Percentiles rank a stretch among this genome's conserved stretches.
Evolutionary conservation across 2,329 filamentous ascomycete species (phyloP).

Genomic region (Xylaria sp.): DNA sequence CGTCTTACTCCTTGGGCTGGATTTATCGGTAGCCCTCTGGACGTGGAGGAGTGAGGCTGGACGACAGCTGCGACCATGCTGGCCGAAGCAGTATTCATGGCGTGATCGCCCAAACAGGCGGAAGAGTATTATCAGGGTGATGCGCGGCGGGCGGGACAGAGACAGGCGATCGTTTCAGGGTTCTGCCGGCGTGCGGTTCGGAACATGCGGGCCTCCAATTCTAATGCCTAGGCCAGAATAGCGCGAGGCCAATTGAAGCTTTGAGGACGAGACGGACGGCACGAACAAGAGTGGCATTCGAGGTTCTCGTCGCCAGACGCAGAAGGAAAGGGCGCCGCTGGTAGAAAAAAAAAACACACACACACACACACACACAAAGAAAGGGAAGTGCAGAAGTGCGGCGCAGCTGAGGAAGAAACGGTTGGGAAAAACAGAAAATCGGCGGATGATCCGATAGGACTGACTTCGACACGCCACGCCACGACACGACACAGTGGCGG

Average conservation of each 20-base stretch:
- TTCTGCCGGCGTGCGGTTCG: constrained; percentile 33
- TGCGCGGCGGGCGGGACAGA: constrained; percentile 35
- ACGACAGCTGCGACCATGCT: constrained; percentile 49
- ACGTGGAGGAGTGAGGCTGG: constrained; percentile 46
- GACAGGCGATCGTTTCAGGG: constrained; percentile 40
- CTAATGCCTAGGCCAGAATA: constrained; percentile 28
- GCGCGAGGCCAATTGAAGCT: constrained; percentile 37
- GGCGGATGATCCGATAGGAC: constrained; percentile 18
- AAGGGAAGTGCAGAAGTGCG: constrained; percentile 6
- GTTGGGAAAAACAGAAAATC: constrained; percentile 8
- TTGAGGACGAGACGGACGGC: constrained; percentile 33
- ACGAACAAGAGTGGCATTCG: constrained; percentile 27
- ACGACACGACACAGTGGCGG: constrained; percentile 30
- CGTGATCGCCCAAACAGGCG: constrained; percentile 14
- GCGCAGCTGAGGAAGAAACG: constrained; percentile 25
- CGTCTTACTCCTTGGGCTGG: constrained; percentile 47
- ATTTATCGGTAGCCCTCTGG: constrained; percentile 47
- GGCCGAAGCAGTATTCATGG: constrained; percentile 48
- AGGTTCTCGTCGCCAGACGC: constrained; percentile 37
- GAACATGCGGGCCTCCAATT: constrained; percentile 36
- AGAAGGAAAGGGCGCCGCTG: constrained; percentile 3
- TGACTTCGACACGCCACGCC: constrained; percentile 27
- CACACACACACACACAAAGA: no score
- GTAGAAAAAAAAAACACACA: background rate
- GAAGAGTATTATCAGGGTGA: constrained; percentile 19